phyloP scores from a whole-genome alignment of 371 early-diverging fungal species.

The Cladochytrium tenue region DNA sequence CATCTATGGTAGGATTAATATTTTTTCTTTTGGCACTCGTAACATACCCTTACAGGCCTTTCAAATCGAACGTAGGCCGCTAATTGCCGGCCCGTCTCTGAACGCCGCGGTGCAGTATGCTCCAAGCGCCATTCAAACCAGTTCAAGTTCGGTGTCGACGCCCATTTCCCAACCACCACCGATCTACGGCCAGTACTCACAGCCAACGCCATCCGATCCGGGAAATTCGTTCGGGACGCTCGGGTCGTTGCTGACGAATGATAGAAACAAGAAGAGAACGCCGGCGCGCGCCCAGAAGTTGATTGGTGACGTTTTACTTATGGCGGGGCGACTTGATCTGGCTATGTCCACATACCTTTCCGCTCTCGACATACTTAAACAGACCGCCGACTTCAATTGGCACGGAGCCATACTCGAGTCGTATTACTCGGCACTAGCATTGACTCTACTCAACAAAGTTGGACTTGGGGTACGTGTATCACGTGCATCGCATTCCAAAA shows the following conservation, averaged over 20 bases:
- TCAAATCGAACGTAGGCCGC: slow-evolving; percentile 37
- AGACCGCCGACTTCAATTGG: slow-evolving; percentile 74
- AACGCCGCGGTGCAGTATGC: neutral
- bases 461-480: slow-evolving; percentile 57
- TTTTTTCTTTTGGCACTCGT: slow-evolving; percentile 5
- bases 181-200: neutral
- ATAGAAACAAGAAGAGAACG: slow-evolving; percentile 61
- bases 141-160: slow-evolving; percentile 2
- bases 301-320: slow-evolving; percentile 73
- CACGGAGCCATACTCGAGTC: slow-evolving; percentile 79
- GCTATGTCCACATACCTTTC: slow-evolving; percentile 65
- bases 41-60: slow-evolving; percentile 19
- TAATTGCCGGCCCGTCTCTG: slow-evolving; percentile 42
- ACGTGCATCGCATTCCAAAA: too few species aligned
- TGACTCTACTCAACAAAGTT: slow-evolving; percentile 61
- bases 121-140: neutral
- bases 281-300: slow-evolving; percentile 77
- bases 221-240: slow-evolving; percentile 8
- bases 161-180: neutral
- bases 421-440: slow-evolving; percentile 61
- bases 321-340: slow-evolving; percentile 75
- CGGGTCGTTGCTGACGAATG: slow-evolving; percentile 22
- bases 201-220: neutral
- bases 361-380: slow-evolving; percentile 66
- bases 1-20: slow-evolving; percentile 41